These are phyloP conservation scores for Malassezia globosa DNA, from an alignment of 1,284 basidiomycete genomes.

Conservation along the genomic window DNA sequence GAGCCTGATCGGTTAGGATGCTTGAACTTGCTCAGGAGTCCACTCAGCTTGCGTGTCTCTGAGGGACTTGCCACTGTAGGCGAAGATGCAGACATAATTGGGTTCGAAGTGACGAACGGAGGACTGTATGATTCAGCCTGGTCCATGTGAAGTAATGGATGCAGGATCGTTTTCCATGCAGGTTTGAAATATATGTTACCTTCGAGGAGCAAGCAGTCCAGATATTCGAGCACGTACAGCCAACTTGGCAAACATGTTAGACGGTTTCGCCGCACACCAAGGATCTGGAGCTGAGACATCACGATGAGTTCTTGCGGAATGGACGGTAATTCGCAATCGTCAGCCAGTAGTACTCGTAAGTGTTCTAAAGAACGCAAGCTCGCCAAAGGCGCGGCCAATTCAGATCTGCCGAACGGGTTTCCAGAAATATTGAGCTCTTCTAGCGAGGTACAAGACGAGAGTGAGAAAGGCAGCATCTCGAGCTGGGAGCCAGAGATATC, in stretches of 20 bases:
- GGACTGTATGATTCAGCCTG: slow-evolving; percentile 62
- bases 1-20: neutral
- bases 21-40: neutral
- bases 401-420: slow-evolving; percentile 59
- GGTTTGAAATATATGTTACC: slow-evolving; percentile 79
- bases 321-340: slow-evolving; percentile 66
- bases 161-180: slow-evolving; percentile 73
- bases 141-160: slow-evolving; percentile 16
- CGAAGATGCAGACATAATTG: neutral
- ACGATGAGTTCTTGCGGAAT: slow-evolving; percentile 52
- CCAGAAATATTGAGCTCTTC: slow-evolving; percentile 89
- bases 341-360: slow-evolving; percentile 76
- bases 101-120: slow-evolving; percentile 45
- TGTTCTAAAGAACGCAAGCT: slow-evolving; percentile 66
- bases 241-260: slow-evolving; percentile 81
- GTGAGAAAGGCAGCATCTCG: slow-evolving; percentile 63
- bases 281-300: slow-evolving; percentile 63
- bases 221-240: slow-evolving; percentile 68
- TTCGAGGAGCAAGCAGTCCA: slow-evolving; percentile 79
- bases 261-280: slow-evolving; percentile 77
- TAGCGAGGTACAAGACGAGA: slow-evolving; percentile 64
- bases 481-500: slow-evolving; percentile 60
- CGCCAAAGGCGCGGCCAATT: slow-evolving; percentile 58
- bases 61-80: neutral
- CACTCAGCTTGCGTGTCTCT: neutral